Evolutionary conservation across 1,139 yeast species (phyloP), one percentile per base, ranked within the genome.

Genomic region (Debaryomyces sp.): DNA sequence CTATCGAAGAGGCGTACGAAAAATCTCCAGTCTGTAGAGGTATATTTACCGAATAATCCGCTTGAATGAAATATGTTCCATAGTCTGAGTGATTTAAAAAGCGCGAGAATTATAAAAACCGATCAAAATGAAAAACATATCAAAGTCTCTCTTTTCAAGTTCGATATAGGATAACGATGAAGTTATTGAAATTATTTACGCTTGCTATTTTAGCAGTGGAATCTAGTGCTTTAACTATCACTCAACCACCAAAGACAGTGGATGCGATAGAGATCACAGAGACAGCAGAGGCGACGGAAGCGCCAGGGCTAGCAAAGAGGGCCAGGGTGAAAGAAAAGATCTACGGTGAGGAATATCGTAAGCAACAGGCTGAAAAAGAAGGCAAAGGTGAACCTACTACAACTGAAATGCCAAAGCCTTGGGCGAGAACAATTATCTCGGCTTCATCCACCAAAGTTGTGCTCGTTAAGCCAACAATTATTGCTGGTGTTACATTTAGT

Each of bases 401-500:
- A 7, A 24, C 46, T 17, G 41, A 46, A 4, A 33, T 24, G n/a
- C 49, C 49, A 9, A 72, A 73, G 47, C 85, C 91, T 5, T 90
- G 97, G 97, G 51, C 80, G 10, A 78, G 96, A 60, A 89, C 96
- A 0, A 78, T 87, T 27, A 27, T 3, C 4, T 27, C n/a, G 5
- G 13, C 13, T 38, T 82, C 84, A 50, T 75, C 77, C 1, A 67
- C 78, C 0, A 62, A 76, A 6, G 71, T 63, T 10, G 95, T 87
- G 62, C 75, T 87, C 27, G 94, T 90, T 33, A 81, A 85, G 0
- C 97, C 97, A 12, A 84, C 92, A 0, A 89, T 89, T 35, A 80
- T 89, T 59, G 89, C 81, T 27, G 94, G 94, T 21, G 89, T 90
- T 45, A 88, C 96, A 0, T 85, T 90, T 62, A 80, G 84, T 50